phyloP scores from a whole-genome alignment of 768 basidiomycete species.

The Termitomyces sp. region DNA sequence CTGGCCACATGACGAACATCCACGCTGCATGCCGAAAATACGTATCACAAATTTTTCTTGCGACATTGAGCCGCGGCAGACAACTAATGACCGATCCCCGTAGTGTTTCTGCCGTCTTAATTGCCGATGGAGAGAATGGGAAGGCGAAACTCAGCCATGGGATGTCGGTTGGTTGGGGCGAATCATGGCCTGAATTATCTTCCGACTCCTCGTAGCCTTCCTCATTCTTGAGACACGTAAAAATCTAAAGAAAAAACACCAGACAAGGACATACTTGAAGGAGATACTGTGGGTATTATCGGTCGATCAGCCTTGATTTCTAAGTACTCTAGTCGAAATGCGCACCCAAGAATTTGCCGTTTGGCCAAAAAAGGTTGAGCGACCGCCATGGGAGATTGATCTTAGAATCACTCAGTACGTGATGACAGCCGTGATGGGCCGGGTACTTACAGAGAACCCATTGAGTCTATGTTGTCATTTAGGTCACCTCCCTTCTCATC shows the following conservation, averaged over 20 bases:
- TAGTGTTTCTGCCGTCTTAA: slow-evolving; percentile 36
- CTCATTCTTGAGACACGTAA: slow-evolving; percentile 39
- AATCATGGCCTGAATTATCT: slow-evolving; percentile 26
- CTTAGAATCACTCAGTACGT: slow-evolving; percentile 25
- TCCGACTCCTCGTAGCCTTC: slow-evolving; percentile 52
- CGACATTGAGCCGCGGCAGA: slow-evolving; percentile 36
- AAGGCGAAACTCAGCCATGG: slow-evolving; percentile 59
- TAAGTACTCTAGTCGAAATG: neutral
- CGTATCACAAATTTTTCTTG: slow-evolving; percentile 36
- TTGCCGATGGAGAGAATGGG: slow-evolving; percentile 43
- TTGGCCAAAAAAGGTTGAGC: slow-evolving; percentile 59
- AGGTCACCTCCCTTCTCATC: slow-evolving; percentile 42
- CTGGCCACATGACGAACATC: slow-evolving; percentile 44
- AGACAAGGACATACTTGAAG: slow-evolving; percentile 42
- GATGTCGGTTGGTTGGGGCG: slow-evolving; percentile 42
- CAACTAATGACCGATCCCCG: slow-evolving; percentile 37
- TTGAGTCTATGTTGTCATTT: slow-evolving; percentile 53
- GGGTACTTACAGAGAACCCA: slow-evolving; percentile 53
- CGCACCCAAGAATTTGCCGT: slow-evolving; percentile 67
- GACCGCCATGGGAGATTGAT: slow-evolving; percentile 56
- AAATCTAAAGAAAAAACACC: neutral
- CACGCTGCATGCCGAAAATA: slow-evolving; percentile 68
- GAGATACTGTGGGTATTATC: slow-evolving; percentile 40
- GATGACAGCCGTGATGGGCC: slow-evolving; percentile 9
- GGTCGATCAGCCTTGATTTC: slow-evolving; percentile 5